These are phyloP conservation scores for Kluyveromyces wickerhamii DNA, from an alignment of 805 yeast genomes.

Conservation along the genomic window DNA sequence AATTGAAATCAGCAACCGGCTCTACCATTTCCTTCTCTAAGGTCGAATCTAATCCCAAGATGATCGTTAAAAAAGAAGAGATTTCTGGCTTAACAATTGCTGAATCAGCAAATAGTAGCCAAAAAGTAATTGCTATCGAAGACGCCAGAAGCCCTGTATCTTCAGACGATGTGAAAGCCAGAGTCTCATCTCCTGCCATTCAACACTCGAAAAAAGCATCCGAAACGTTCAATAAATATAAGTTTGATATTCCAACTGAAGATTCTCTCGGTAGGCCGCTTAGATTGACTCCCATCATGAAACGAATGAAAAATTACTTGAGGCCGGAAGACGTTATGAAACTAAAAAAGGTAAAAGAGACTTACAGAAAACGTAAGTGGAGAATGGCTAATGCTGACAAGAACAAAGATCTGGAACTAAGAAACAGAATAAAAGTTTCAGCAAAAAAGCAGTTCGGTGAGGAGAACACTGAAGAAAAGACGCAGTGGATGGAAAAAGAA, in stretches of 20 bases:
- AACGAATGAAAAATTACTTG: constrained; percentile 18
- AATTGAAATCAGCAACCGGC: neutral
- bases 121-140: neutral
- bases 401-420: constrained; percentile 80
- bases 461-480: constrained; percentile 43
- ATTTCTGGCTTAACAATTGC: neutral
- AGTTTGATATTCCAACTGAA: constrained; percentile 8
- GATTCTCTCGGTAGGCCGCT: constrained; percentile 7
- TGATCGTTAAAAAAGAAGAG: constrained; percentile 1
- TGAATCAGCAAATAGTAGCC: neutral
- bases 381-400: constrained; percentile 55
- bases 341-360: constrained; percentile 23
- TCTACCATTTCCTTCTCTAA: neutral
- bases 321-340: constrained; percentile 14
- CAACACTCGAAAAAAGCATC: constrained; percentile 1
- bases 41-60: neutral
- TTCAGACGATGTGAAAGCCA: neutral
- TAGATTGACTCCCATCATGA: constrained; percentile 13
- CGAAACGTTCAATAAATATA: constrained; percentile 1
- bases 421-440: constrained; percentile 67
- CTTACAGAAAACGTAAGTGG: constrained; percentile 30
- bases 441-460: constrained; percentile 64
- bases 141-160: neutral
- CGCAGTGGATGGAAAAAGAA: constrained; percentile 69
- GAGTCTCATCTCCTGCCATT: neutral